Conservation (phyloP, 2,329 filamentous ascomycete genomes). For the Didymella arachidicola region DNA sequence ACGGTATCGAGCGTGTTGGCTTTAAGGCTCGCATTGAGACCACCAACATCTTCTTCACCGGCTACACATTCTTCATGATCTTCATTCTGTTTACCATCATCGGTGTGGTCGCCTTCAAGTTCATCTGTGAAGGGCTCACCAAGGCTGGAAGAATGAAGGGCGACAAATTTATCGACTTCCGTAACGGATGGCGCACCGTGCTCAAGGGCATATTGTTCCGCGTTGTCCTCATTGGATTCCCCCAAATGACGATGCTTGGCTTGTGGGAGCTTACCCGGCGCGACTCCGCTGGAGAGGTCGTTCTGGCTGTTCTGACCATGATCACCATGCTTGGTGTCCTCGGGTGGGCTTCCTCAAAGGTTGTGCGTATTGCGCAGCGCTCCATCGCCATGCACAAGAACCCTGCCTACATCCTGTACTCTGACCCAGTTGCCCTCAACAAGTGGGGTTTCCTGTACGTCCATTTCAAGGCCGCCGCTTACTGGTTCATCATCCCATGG, state of each 20-base stretch:
- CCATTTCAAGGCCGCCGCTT: constrained; percentile 92
- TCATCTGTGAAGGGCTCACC: constrained; percentile 75
- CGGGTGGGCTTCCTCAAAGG: constrained; percentile 86
- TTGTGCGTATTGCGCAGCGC: constrained; percentile 85
- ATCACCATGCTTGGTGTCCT: constrained; percentile 80
- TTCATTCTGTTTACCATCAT: constrained; percentile 79
- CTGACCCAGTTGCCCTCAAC: constrained; percentile 90
- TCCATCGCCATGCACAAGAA: constrained; percentile 94
- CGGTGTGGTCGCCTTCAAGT: constrained; percentile 81
- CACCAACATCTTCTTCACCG: constrained; percentile 93
- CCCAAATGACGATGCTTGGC: constrained; percentile 87
- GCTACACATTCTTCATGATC: constrained; percentile 85
- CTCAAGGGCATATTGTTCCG: constrained; percentile 94
- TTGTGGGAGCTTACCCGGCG: constrained; percentile 90
- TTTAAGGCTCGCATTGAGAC: constrained; percentile 85
- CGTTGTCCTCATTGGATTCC: constrained; percentile 86
- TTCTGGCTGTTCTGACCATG: constrained; percentile 88
- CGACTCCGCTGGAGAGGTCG: constrained; percentile 85
- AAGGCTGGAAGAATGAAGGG: constrained; percentile 79
- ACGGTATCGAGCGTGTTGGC: constrained; percentile 86
- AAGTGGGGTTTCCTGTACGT: constrained; percentile 99
- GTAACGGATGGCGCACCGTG: constrained; percentile 90
- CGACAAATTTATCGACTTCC: constrained; percentile 91
- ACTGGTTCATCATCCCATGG: constrained; percentile 89
- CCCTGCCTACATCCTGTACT: constrained; percentile 95